Evolutionary conservation across 2,329 filamentous ascomycete species (phyloP).

Genomic region (Thermoascus crustaceus): DNA sequence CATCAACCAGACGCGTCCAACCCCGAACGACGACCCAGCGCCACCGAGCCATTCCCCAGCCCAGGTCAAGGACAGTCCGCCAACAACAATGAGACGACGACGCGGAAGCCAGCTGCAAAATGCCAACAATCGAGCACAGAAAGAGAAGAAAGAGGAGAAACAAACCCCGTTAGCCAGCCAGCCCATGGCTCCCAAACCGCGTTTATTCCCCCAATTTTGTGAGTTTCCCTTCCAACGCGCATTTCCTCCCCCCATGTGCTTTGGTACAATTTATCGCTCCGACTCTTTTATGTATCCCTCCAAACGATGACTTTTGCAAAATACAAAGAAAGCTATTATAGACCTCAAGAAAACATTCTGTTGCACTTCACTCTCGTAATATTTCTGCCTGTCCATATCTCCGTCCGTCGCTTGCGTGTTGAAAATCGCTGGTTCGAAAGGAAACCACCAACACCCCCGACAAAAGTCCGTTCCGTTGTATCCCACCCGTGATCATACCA

Average conservation of each 20-base stretch:
- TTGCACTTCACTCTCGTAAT: conserved; percentile 3
- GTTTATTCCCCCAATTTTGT: background rate
- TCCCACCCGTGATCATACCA: conserved; percentile 32
- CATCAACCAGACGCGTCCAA: background rate
- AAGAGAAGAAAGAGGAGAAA: conserved; percentile 2
- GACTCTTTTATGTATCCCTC: conserved; percentile 4
- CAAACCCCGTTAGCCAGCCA: background rate
- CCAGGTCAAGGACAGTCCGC: background rate
- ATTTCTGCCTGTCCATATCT: too few relatives aligned
- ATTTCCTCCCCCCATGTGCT: background rate
- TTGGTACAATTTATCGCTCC: conserved; percentile 2
- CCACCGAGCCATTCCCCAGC: background rate
- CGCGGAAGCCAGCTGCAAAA: background rate
- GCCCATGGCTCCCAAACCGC: background rate
- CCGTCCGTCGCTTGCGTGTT: conserved; percentile 17
- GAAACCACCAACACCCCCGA: conserved; percentile 34
- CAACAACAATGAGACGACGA: background rate
- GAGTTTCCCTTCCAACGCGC: background rate
- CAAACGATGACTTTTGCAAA: conserved; percentile 5
- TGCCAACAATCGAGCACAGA: conserved; percentile 1
- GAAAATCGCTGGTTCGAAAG: conserved; percentile 25
- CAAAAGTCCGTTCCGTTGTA: conserved; percentile 30
- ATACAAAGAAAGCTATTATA: conserved; percentile 5
- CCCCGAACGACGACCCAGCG: background rate
- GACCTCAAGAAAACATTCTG: conserved; percentile 2